Evolutionary conservation across 441 rosid genomes (phyloP), one percentile per base, ranked within the genome.

Genomic region (Populus trichocarpa): DNA sequence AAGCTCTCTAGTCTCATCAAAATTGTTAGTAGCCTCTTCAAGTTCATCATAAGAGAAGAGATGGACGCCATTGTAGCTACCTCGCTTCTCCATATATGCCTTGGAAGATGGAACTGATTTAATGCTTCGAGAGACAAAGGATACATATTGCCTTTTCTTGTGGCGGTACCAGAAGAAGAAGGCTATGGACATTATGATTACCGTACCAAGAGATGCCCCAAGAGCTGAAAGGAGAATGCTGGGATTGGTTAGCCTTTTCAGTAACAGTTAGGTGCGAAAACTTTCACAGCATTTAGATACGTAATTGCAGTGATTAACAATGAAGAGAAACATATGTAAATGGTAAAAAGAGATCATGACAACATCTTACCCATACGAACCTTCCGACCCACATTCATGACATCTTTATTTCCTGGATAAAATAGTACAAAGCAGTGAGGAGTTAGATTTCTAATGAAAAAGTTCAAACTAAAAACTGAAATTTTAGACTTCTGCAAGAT

Each of bases 21-120:
- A 96, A 69, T 84, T 71, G 72, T 88, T 85, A 22, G 99, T 94
- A 14, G 97, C 98, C 83, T 82, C 87, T 83, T 87, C 89, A 13
- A 96, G 98, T 78, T 96, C 97, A 10, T 30, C 73, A 67, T 90
- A 90, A 69, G 86, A 77, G 88, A 92, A 96, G 64, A 91, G 81
- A 23, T 76, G 90, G 75, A 92, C 87, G n/a, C 93, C 97, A 10
- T 40, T 74, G 64, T 78, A 36, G 73, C 70, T 79, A 63, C 80
- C 81, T 72, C 81, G 86, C 75, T 83, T 88, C 82, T 89, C 94
- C 2, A 72, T 6, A 28, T 93, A 89, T 64, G 36, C 72, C 78
- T 71, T 78, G 30, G 77, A 70, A 76, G 89, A 80, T 70, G 68
- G 85, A 11, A 76, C 71, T 0, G 86, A 81, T 20, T 85, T 79